A percentile compares a stretch with the other conserved stretches of the same genome.
phyloP scores from a whole-genome alignment of 2,329 filamentous ascomycete genomes.

The Orbilia javanica region DNA sequence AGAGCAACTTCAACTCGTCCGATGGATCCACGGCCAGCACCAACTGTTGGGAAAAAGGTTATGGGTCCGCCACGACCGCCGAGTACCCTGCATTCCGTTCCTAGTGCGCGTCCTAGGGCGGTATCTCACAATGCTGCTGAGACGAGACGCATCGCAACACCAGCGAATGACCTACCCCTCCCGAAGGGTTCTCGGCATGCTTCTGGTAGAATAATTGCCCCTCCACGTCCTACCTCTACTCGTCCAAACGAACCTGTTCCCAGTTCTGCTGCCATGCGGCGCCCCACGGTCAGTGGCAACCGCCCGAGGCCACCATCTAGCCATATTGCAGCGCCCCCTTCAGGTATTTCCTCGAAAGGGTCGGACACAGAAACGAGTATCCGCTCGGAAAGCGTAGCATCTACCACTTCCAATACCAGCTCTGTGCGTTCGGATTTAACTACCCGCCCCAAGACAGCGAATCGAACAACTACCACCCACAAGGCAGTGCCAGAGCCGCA shows the following conservation, averaged over 20 bases:
- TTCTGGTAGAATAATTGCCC: slow-evolving; percentile 36
- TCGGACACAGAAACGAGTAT: slow-evolving; percentile 54
- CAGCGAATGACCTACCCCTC: slow-evolving; percentile 39
- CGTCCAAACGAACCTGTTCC: slow-evolving; percentile 41
- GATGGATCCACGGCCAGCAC: slow-evolving; percentile 45
- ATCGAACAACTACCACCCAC: neutral
- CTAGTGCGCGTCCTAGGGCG: slow-evolving; percentile 47
- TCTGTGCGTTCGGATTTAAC: slow-evolving; percentile 48
- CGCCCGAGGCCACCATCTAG: slow-evolving; percentile 35
- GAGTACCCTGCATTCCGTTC: slow-evolving; percentile 42
- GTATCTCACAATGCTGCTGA: slow-evolving; percentile 50
- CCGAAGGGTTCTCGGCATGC: slow-evolving; percentile 36
- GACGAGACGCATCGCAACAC: slow-evolving; percentile 31
- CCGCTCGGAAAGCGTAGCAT: slow-evolving; percentile 54
- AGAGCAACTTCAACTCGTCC: slow-evolving; percentile 37
- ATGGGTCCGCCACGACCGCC: slow-evolving; percentile 36
- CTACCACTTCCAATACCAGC: slow-evolving; percentile 49
- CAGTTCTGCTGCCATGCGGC: slow-evolving; percentile 24
- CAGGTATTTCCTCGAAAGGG: slow-evolving; percentile 22
- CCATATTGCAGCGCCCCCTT: slow-evolving; percentile 33
- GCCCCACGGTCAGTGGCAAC: slow-evolving; percentile 15
- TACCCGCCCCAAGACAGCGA: slow-evolving; percentile 33
- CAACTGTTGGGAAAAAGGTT: slow-evolving; percentile 49
- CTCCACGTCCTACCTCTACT: slow-evolving; percentile 40
- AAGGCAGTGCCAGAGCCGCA: slow-evolving; percentile 32